These are phyloP conservation scores for Globisporangium barbulae DNA, from an alignment of 352 stramenopile genomes.

Conservation along the genomic window DNA sequence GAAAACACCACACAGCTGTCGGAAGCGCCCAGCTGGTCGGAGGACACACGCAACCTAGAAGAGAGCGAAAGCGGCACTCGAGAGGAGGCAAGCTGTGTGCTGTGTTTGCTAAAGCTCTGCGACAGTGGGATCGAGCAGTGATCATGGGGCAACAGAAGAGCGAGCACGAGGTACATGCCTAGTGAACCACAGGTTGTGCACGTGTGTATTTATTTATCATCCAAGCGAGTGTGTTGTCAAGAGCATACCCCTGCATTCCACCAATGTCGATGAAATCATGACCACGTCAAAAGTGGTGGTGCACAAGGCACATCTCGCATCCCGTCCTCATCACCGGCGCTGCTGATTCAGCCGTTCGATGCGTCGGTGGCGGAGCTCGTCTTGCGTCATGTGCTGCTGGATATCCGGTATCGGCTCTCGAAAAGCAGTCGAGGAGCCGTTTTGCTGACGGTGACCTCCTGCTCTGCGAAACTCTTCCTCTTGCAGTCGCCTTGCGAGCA, in stretches of 20 bases:
- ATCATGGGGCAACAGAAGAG: background rate
- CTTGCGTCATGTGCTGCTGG: conserved; percentile 14
- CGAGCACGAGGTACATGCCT: background rate
- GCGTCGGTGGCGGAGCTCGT: conserved; percentile 30
- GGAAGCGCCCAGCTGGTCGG: background rate
- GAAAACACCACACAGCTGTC: background rate
- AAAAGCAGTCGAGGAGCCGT: background rate
- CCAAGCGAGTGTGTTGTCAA: background rate
- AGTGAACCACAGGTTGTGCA: background rate
- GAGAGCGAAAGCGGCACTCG: background rate
- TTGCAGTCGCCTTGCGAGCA: conserved; percentile 23
- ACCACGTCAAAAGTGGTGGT: no score
- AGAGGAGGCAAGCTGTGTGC: conserved; percentile 15
- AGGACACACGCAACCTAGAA: background rate
- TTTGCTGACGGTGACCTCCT: background rate
- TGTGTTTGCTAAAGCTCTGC: conserved; percentile 35
- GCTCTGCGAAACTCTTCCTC: conserved; percentile 22
- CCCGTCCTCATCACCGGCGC: background rate
- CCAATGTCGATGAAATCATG: no score
- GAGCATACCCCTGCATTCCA: no score
- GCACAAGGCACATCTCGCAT: background rate
- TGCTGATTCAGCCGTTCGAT: conserved; percentile 20
- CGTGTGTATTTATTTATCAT: background rate
- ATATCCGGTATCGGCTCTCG: background rate
- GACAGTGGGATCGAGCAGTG: background rate